A percentile compares a stretch with the other conserved stretches of the same genome.
phyloP scores from a whole-genome alignment of 805 yeast genomes.

The Debaryomyces hansenii region DNA sequence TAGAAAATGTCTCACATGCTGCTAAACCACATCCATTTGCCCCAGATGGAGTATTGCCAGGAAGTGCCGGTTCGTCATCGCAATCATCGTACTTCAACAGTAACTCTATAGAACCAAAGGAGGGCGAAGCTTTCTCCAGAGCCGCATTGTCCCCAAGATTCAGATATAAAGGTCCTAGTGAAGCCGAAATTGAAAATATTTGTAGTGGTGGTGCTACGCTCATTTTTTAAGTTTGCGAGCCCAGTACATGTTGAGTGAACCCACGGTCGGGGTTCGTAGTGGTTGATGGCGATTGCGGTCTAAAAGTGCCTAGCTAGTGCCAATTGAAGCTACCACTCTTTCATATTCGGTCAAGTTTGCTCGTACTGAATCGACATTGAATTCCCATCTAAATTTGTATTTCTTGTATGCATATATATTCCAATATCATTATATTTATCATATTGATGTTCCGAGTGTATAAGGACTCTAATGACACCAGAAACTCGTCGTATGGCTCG shows the following conservation, averaged over 20 bases:
- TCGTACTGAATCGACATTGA: no score
- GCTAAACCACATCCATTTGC: slow-evolving; percentile 42
- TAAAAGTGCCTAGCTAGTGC: no score
- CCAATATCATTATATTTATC: no score
- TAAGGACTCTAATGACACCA: no score
- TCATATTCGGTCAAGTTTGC: no score
- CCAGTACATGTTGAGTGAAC: background rate
- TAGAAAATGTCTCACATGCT: slow-evolving; percentile 16
- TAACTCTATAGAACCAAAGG: slow-evolving; percentile 41
- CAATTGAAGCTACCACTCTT: no score
- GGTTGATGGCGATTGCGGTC: no score
- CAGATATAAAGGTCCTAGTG: slow-evolving; percentile 63
- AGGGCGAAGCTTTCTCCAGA: slow-evolving; percentile 52
- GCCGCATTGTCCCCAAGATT: slow-evolving; percentile 71
- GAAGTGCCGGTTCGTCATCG: slow-evolving; percentile 14
- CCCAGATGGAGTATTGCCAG: slow-evolving; percentile 45
- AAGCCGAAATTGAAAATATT: slow-evolving; percentile 71
- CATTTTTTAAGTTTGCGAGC: slow-evolving; percentile 33
- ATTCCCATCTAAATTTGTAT: no score
- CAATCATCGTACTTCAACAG: slow-evolving; percentile 16
- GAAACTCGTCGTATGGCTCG: no score
- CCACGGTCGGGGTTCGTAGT: no score
- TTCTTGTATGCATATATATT: no score
- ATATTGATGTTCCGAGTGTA: no score
- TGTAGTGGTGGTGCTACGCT: slow-evolving; percentile 81